phyloP scores from a whole-genome alignment of 2,329 filamentous ascomycete genomes.

The Dactylella cylindrospora region DNA sequence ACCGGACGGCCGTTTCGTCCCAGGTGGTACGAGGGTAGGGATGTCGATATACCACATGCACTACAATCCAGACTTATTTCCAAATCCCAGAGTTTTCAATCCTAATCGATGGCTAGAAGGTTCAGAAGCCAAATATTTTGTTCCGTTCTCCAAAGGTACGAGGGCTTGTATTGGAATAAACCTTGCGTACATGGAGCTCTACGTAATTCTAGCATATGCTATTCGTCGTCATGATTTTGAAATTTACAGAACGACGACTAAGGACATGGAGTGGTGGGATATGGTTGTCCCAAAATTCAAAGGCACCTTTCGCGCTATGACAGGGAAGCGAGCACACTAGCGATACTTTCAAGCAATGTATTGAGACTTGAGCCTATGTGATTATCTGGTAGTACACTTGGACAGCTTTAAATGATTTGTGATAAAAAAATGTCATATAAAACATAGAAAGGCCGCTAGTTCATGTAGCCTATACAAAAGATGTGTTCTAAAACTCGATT shows the following conservation, averaged over 20 bases:
- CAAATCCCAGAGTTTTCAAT: slow-evolving; percentile 41
- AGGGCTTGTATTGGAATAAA: slow-evolving; percentile 49
- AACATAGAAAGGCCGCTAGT: no score
- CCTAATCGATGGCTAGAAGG: slow-evolving; percentile 43
- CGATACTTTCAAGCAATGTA: not conserved
- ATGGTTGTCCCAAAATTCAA: slow-evolving; percentile 25
- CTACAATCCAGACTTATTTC: slow-evolving; percentile 41
- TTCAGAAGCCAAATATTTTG: slow-evolving; percentile 47
- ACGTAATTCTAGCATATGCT: slow-evolving; percentile 49
- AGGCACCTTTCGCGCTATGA: slow-evolving; percentile 14
- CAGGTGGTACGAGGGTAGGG: slow-evolving; percentile 9
- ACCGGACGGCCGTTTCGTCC: slow-evolving; percentile 7
- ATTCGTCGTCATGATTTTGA: slow-evolving; percentile 49
- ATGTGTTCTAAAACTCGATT: no score
- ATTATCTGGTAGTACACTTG: no score
- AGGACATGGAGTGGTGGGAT: slow-evolving; percentile 47
- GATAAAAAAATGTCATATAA: no score
- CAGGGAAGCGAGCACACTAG: slow-evolving; percentile 14
- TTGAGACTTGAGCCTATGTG: slow-evolving; percentile 7
- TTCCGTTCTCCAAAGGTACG: slow-evolving; percentile 48
- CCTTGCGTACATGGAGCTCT: slow-evolving; percentile 49
- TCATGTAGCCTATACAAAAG: no score
- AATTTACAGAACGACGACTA: slow-evolving; percentile 49
- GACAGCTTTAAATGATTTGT: no score
- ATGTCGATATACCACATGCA: slow-evolving; percentile 29